Conservation (phyloP, 108 stramenopile genomes). For the Nannochloropsis oceanica region DNA sequence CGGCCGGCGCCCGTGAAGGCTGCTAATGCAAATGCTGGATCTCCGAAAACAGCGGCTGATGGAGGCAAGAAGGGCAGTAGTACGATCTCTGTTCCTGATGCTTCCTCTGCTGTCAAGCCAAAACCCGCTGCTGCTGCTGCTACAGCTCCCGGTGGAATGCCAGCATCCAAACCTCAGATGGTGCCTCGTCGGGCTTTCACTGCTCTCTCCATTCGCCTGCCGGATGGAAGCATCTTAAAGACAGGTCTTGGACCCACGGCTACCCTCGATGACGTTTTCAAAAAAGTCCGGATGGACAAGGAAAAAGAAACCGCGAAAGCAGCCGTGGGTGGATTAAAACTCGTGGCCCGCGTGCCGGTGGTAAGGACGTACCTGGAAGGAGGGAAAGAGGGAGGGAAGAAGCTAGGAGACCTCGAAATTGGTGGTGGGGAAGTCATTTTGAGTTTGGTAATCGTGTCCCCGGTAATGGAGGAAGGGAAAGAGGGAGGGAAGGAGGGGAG, state of each 20-base stretch:
- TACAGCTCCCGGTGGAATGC: neutral
- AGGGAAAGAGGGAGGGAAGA: neutral
- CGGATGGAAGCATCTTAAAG: neutral
- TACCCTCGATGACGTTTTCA: neutral
- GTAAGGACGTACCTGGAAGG: neutral
- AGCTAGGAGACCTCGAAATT: neutral
- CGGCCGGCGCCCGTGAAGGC: neutral
- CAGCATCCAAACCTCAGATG: neutral
- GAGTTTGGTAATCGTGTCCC: neutral
- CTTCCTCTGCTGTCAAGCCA: neutral
- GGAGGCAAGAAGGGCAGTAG: neutral
- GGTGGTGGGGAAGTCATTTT: neutral
- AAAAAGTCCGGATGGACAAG: neutral
- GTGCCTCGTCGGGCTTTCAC: neutral
- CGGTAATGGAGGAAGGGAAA: neutral
- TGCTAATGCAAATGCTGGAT: neutral
- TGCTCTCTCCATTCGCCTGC: neutral
- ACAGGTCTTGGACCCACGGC: neutral
- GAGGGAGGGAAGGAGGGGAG: neutral
- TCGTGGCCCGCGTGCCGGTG: neutral
- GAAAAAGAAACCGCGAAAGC: neutral
- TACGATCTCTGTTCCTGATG: neutral
- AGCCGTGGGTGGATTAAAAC: neutral
- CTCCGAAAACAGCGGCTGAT: neutral
- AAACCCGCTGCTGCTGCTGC: neutral